A percentile compares a stretch with the other conserved stretches of the same genome.
These are phyloP conservation scores for Uromyces viciae-fabae DNA, from an alignment of 1,284 basidiomycete genomes.

Conservation along the genomic window DNA sequence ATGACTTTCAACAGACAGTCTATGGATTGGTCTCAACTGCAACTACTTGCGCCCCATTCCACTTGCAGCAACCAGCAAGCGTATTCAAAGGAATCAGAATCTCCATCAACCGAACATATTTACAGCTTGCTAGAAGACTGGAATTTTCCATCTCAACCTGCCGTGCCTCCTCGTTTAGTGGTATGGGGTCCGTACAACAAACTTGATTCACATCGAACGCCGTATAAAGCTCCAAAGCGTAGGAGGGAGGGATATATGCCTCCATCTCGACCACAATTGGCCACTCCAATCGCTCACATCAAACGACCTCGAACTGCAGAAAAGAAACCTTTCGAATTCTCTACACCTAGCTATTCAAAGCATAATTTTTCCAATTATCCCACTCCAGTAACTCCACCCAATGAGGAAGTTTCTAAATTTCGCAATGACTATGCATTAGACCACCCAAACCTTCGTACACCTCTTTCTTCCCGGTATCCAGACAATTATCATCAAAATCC, in stretches of 20 bases:
- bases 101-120: background rate
- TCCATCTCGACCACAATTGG: background rate
- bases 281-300: background rate
- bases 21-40: conserved; percentile 25
- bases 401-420: background rate
- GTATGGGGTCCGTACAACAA: conserved; percentile 26
- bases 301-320: conserved; percentile 29
- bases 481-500: background rate
- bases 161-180: conserved; percentile 12
- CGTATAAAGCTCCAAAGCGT: conserved; percentile 4
- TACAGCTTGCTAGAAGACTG: background rate
- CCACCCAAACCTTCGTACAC: background rate
- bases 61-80: background rate
- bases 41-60: conserved; percentile 21
- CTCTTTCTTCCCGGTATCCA: background rate
- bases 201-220: background rate
- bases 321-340: conserved; percentile 3
- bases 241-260: conserved; percentile 1
- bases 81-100: background rate
- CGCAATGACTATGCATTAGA: background rate
- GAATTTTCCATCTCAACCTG: conserved; percentile 10
- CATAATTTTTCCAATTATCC: background rate
- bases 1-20: conserved; percentile 34
- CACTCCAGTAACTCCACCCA: conserved; percentile 3
- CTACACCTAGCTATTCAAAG: background rate